phyloP scores from a whole-genome alignment of 225 moss, liverwort and hornwort species.

The Pleurozium schreberi region DNA sequence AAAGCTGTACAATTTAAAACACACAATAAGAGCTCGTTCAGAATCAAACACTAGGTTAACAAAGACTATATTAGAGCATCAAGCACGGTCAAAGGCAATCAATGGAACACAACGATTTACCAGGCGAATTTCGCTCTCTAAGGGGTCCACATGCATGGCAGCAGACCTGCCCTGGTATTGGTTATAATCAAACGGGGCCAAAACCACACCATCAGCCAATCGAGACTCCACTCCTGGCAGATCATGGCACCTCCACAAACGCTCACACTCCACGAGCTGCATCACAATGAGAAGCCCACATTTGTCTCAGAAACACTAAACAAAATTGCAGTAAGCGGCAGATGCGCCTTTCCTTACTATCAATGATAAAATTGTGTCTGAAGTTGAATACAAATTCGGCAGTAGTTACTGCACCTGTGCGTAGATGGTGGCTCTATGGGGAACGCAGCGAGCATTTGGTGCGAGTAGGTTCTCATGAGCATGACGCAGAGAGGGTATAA shows the following conservation, averaged over 20 bases:
- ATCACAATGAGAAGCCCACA: background rate
- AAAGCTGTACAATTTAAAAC: slow-evolving; percentile 44
- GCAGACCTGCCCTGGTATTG: slow-evolving; percentile 35
- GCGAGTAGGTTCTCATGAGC: slow-evolving; percentile 68
- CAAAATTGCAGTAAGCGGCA: background rate
- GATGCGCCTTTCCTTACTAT: background rate
- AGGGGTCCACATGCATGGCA: slow-evolving; percentile 57
- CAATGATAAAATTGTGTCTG: background rate
- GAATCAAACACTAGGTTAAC: background rate
- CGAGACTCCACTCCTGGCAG: slow-evolving; percentile 56
- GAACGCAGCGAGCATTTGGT: slow-evolving; percentile 58
- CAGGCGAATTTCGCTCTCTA: slow-evolving; percentile 41
- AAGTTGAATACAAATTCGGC: background rate
- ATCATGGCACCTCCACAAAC: slow-evolving; percentile 67
- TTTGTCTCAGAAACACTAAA: background rate
- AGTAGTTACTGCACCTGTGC: slow-evolving; percentile 41
- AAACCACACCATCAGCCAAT: slow-evolving; percentile 43
- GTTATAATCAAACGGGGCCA: slow-evolving; percentile 15
- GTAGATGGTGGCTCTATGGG: slow-evolving; percentile 62
- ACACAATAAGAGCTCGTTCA: background rate
- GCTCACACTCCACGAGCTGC: slow-evolving; percentile 81
- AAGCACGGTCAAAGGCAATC: background rate
- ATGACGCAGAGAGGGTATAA: slow-evolving; percentile 82
- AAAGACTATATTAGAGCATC: background rate
- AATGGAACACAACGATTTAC: slow-evolving; percentile 5